phyloP scores from a whole-genome alignment of 768 basidiomycete genomes.

The Boletus sp. region DNA sequence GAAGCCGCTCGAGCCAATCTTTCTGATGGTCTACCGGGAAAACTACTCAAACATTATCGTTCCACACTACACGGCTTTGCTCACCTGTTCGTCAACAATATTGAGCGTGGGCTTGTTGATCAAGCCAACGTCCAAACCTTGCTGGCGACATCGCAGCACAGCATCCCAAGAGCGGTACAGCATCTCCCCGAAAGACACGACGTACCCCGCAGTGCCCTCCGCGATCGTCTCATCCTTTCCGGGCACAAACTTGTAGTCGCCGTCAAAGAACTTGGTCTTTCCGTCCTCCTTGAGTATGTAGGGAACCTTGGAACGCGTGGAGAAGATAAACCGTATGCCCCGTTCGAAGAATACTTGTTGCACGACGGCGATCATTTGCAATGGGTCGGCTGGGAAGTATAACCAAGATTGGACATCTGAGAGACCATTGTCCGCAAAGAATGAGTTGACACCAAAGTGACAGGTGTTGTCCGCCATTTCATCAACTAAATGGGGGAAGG shows the following conservation, averaged over 20 bases:
- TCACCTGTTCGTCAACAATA: conserved; percentile 75
- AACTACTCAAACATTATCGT: background rate
- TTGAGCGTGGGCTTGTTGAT: conserved; percentile 86
- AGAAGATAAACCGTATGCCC: conserved; percentile 83
- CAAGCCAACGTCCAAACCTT: conserved; percentile 77
- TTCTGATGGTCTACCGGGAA: conserved; percentile 48
- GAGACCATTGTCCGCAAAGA: conserved; percentile 88
- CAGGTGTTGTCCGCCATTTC: conserved; percentile 64
- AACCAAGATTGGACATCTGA: conserved; percentile 73
- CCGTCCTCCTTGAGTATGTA: conserved; percentile 80
- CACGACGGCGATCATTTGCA: conserved; percentile 78
- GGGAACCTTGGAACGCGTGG: conserved; percentile 86
- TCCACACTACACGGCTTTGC: conserved; percentile 6
- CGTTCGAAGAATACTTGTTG: conserved; percentile 78
- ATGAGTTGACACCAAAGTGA: conserved; percentile 75
- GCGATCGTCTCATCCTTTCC: conserved; percentile 81
- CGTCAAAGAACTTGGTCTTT: conserved; percentile 58
- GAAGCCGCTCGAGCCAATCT: conserved; percentile 71
- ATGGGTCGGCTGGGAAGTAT: conserved; percentile 85
- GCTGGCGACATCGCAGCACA: conserved; percentile 65
- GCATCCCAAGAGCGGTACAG: conserved; percentile 82
- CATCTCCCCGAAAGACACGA: conserved; percentile 86
- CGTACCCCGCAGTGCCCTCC: conserved; percentile 77
- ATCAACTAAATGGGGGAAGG: conserved; percentile 43
- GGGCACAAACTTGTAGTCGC: conserved; percentile 73